These are phyloP conservation scores for Testicularia cyperi DNA, from an alignment of 1,284 basidiomycete species.

Conservation along the genomic window DNA sequence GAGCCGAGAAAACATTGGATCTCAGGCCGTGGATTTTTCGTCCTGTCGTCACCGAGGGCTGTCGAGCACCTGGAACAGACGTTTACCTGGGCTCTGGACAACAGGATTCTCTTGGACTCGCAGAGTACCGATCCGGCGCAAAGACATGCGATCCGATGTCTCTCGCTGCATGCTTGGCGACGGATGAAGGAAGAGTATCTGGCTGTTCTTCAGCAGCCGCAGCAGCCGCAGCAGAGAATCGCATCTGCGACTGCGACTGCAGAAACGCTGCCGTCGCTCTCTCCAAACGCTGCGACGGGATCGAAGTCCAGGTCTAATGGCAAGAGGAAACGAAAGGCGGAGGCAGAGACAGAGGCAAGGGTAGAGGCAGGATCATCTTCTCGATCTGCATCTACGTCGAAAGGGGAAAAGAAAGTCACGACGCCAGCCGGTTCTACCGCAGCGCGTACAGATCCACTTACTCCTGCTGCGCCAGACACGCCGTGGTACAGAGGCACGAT, in stretches of 20 bases:
- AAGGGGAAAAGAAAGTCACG: too few relatives aligned
- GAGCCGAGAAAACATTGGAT: too few relatives aligned
- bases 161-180: conserved; percentile 10
- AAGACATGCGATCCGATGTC: conserved; percentile 10
- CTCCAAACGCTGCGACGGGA: too few relatives aligned
- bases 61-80: conserved; percentile 3
- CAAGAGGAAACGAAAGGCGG: too few relatives aligned
- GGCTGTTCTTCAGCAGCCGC: neutral
- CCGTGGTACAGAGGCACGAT: conserved; percentile 1
- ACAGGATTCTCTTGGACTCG: neutral
- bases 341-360: too few relatives aligned
- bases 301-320: too few relatives aligned
- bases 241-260: neutral
- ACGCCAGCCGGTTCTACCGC: too few relatives aligned
- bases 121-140: neutral
- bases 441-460: too few relatives aligned
- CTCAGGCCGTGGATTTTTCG: conserved; percentile 14
- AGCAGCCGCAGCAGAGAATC: neutral
- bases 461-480: too few relatives aligned
- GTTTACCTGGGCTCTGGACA: conserved; percentile 11
- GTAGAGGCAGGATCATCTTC: too few relatives aligned
- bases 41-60: conserved; percentile 1
- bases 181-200: conserved; percentile 8
- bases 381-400: too few relatives aligned
- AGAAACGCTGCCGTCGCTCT: too few relatives aligned